These are phyloP conservation scores for Umbelopsis sp. DNA, from an alignment of 371 early-diverging fungal genomes.

Conservation along the genomic window DNA sequence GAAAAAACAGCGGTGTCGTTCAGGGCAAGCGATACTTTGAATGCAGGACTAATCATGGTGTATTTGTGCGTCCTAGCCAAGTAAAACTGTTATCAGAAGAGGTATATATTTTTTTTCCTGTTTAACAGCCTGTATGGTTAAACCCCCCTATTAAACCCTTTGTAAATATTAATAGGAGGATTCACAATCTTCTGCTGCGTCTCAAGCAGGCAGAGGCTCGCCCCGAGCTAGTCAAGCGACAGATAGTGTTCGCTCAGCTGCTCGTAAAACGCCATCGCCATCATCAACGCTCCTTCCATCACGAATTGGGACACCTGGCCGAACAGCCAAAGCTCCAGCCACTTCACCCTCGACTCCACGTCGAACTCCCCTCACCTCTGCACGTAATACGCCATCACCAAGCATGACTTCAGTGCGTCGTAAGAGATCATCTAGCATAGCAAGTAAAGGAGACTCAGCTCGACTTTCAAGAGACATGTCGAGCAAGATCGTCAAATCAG, in stretches of 20 bases:
- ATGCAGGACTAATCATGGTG: slow-evolving; percentile 70
- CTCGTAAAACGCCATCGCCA: slow-evolving; percentile 32
- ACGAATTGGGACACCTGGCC: slow-evolving; percentile 34
- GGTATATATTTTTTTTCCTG: not conserved
- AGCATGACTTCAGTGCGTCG: slow-evolving; percentile 13
- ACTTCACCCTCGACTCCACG: slow-evolving; percentile 23
- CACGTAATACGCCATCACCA: slow-evolving; percentile 19
- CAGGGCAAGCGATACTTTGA: slow-evolving; percentile 84
- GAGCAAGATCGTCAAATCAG: slow-evolving; percentile 18
- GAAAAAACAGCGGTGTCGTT: slow-evolving; percentile 84
- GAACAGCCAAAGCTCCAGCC: slow-evolving; percentile 26
- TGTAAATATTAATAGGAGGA: not conserved
- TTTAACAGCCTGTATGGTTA: not conserved
- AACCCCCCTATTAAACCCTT: not conserved
- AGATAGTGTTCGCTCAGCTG: slow-evolving; percentile 28
- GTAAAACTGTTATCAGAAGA: slow-evolving; percentile 46
- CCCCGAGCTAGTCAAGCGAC: slow-evolving; percentile 34
- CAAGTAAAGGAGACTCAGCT: slow-evolving; percentile 24
- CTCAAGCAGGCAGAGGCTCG: slow-evolving; percentile 7
- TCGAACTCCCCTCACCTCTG: slow-evolving; percentile 23
- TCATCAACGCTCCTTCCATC: slow-evolving; percentile 38
- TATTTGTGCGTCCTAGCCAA: slow-evolving; percentile 82
- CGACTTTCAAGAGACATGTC: slow-evolving; percentile 27
- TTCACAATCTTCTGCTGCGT: not conserved
- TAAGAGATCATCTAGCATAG: slow-evolving; percentile 10